Conservation (phyloP, 139 green algal species). For the Nannochloris sp. region DNA sequence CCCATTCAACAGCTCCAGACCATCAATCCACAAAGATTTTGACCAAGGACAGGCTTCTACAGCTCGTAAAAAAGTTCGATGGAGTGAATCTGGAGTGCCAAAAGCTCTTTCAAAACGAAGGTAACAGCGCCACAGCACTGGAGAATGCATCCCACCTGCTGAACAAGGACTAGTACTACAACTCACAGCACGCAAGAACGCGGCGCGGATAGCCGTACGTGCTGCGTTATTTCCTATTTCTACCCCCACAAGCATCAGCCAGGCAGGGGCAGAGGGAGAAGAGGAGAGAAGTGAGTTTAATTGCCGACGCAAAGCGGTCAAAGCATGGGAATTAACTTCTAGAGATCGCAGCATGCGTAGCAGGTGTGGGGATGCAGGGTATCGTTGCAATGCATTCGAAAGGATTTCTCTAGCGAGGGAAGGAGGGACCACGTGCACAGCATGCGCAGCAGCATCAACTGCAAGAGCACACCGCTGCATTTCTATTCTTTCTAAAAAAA, state of each 20-base stretch:
- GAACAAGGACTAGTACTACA: neutral
- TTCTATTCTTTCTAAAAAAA: neutral
- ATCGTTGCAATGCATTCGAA: neutral
- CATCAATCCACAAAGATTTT: slow-evolving; percentile 72
- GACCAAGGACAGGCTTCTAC: slow-evolving; percentile 62
- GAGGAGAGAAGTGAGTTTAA: neutral
- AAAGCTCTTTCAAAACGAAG: neutral
- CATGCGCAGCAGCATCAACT: slow-evolving; percentile 16
- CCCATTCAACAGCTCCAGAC: slow-evolving; percentile 37
- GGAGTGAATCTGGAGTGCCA: neutral
- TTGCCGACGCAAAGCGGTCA: neutral
- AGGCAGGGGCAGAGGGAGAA: neutral
- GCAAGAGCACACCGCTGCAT: slow-evolving; percentile 4
- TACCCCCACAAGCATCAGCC: neutral
- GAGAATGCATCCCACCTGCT: neutral
- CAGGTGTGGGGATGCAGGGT: neutral
- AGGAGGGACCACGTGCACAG: neutral
- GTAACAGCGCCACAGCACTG: neutral
- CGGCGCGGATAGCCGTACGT: neutral
- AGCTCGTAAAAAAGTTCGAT: slow-evolving; percentile 57
- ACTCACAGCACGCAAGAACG: neutral
- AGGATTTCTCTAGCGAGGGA: neutral
- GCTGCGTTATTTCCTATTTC: neutral
- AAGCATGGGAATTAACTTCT: neutral
- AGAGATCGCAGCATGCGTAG: neutral